Evolutionary conservation across 805 yeast species (phyloP), one percentile per base, ranked within the genome.

Genomic region (Cyberlindnera nakhonratchasimensis): DNA sequence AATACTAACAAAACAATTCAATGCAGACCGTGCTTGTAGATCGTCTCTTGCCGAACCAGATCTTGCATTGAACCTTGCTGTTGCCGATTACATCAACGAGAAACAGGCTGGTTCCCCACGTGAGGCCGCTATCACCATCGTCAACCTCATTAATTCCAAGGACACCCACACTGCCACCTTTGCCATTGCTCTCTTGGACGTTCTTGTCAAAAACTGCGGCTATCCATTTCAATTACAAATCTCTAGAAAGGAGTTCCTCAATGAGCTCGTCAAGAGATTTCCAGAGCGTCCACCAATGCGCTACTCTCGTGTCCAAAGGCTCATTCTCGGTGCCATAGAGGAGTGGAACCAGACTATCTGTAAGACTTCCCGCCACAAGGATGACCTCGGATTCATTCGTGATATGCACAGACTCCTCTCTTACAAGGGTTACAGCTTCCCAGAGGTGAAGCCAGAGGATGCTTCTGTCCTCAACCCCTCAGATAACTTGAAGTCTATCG

Each of bases 271-370:
- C 19, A 85, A 87, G 56, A 69, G 87, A 61, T 93, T 93, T 67
- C 98, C 98, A 2, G 97, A 90, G 59, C 79, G 87, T 57, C 98
- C 99, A 1, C 96, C 97, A 4, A 66, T 82, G 47, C 77, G 90
- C 29, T 88, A 86, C 64, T 72, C 91, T 16, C 75, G 89, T 50
- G 82, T 87, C 20, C 98, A 93, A 62, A 72, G 88, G 59, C 72
- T 89, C 54, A 80, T 91, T 49, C 72, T 93, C 57, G 90, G 93
- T 45, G 87, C 90, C 43, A 84, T 93, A 57, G 96, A 91, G 64
- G 98, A 93, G 64, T 93, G 99, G 99, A 81, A 86, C 61, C 95
- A 87, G 62, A 91, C 98, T 2, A 80, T 93, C 42, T 91, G 97
- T 65, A 80, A 82, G 56, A 88, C 93, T 40, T 80, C 96, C 21